Base-by-base conservation (phyloP, 1,284 basidiomycete genomes). In the Wallemia hederae region DNA sequence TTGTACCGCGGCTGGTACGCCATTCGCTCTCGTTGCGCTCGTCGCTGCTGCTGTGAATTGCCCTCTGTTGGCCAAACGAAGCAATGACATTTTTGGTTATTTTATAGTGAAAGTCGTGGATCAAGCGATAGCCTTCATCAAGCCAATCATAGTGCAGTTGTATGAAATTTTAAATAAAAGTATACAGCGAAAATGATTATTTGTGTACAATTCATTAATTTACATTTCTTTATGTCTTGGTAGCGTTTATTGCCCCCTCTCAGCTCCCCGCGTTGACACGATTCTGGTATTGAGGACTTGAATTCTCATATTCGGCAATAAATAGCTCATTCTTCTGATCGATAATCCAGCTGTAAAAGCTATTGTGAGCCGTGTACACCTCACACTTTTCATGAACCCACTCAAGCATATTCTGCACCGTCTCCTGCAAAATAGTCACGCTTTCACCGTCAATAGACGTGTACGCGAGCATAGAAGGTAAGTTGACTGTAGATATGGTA, bases 361-460 rank as follows among this genome's bases (percentile, higher is more conserved):
- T 24, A 24, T n/a, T 29, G 14, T 34, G n/a, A 19, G 55, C 15
- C 60, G 57, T 3, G 29, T 15, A 56, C 55, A 58, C 55, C 55
- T 49, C 24, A 25, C 61, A 39, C 15, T 17, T n/a, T n/a, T n/a
- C n/a, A n/a, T n/a, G n/a, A 14, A 79, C 86, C 64, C 68, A 96
- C 87, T 75, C 74, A 67, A 97, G 75, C 62, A 98, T 75, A 66
- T 94, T 88, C 64, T 85, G 84, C 62, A 89, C 80, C 70, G 96
- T 91, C 65, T 96, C 90, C 65, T 82, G 77, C 17, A 98, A 78
- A 15, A 96, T 74, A 29, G 73, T 74, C 26, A 92, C 81, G 14
- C 83, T 85, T 67, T 94, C 90, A 1, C 78, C 74, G 67, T 98
- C 91, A 77, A 97, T 83, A n/a, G 78, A 82, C 17, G 90, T 92